Percentiles rank a stretch among this genome's conserved stretches.
Conservation (phyloP, 2,329 filamentous ascomycete genomes). For the Rutstroemia sp. region DNA sequence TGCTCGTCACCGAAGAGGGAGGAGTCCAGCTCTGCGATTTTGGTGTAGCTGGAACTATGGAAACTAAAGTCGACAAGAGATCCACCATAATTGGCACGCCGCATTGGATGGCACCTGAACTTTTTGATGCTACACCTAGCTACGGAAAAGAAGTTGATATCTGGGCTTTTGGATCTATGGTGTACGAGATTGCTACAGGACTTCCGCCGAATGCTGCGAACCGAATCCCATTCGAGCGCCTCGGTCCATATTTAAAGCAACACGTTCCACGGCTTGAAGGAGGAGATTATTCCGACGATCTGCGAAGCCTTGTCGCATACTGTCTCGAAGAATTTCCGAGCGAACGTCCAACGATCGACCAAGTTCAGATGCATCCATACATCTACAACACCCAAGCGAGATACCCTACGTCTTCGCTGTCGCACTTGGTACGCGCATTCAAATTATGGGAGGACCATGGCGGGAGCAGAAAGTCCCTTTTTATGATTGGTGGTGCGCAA, state of each 20-base stretch:
- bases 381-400: slow-evolving; percentile 53
- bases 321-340: slow-evolving; percentile 63
- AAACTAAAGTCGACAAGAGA: slow-evolving; percentile 68
- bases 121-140: slow-evolving; percentile 56
- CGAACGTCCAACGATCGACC: slow-evolving; percentile 60
- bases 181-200: slow-evolving; percentile 75
- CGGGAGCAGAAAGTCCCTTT: slow-evolving; percentile 60
- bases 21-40: slow-evolving; percentile 79
- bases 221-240: slow-evolving; percentile 39
- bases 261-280: slow-evolving; percentile 64
- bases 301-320: slow-evolving; percentile 65
- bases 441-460: slow-evolving; percentile 70
- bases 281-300: slow-evolving; percentile 58
- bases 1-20: slow-evolving; percentile 70
- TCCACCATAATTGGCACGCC: slow-evolving; percentile 77
- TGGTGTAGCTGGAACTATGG: slow-evolving; percentile 71
- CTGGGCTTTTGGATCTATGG: slow-evolving; percentile 77
- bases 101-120: slow-evolving; percentile 81
- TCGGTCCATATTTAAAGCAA: slow-evolving; percentile 49
- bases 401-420: slow-evolving; percentile 57
- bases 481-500: slow-evolving; percentile 52
- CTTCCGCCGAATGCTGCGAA: slow-evolving; percentile 61
- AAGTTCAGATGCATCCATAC: slow-evolving; percentile 64
- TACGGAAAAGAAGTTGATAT: slow-evolving; percentile 72
- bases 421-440: slow-evolving; percentile 63